Evolutionary conservation across 2,329 filamentous ascomycete species (phyloP).

Genomic region (Cytospora schulzeri): DNA sequence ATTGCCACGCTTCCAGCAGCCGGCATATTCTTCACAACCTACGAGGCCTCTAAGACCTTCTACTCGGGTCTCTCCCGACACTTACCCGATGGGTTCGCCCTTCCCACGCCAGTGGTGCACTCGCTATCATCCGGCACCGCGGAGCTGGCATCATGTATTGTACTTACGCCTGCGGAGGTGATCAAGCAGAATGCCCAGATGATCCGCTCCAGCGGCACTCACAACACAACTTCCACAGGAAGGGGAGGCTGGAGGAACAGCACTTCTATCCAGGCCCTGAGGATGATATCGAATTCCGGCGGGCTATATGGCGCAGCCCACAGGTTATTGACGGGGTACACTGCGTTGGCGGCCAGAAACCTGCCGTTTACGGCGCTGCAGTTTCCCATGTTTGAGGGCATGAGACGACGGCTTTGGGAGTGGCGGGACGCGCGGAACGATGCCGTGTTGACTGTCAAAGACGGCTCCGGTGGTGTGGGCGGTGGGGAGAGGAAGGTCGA

Average conservation of each 20-base stretch:
- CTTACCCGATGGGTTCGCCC: constrained; percentile 26
- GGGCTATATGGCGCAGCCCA: constrained; percentile 51
- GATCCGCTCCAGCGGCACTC: constrained; percentile 47
- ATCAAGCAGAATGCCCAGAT: constrained; percentile 95
- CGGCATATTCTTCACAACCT: constrained; percentile 87
- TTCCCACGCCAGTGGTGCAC: constrained; percentile 73
- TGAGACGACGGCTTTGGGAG: constrained; percentile 58
- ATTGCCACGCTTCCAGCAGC: constrained; percentile 87
- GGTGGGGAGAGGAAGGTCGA: constrained; percentile 34
- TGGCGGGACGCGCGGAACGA: constrained; percentile 36
- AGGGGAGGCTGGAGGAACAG: constrained; percentile 33
- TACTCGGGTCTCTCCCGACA: constrained; percentile 53
- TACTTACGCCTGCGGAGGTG: constrained; percentile 86
- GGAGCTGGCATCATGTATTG: constrained; percentile 82
- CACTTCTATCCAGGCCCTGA: constrained; percentile 54
- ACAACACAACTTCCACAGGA: background rate
- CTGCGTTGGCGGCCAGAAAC: constrained; percentile 78
- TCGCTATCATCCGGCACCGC: constrained; percentile 72
- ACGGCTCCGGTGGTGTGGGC: constrained; percentile 36
- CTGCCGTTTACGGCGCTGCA: constrained; percentile 86
- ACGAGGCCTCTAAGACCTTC: constrained; percentile 72
- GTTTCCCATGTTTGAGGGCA: constrained; percentile 81
- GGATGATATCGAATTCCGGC: constrained; percentile 49
- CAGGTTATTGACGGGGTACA: constrained; percentile 72
- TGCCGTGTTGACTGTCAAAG: constrained; percentile 18